These are phyloP conservation scores for Cochlearia excelsa DNA, from an alignment of 345 rosid genomes.

Conservation along the genomic window DNA sequence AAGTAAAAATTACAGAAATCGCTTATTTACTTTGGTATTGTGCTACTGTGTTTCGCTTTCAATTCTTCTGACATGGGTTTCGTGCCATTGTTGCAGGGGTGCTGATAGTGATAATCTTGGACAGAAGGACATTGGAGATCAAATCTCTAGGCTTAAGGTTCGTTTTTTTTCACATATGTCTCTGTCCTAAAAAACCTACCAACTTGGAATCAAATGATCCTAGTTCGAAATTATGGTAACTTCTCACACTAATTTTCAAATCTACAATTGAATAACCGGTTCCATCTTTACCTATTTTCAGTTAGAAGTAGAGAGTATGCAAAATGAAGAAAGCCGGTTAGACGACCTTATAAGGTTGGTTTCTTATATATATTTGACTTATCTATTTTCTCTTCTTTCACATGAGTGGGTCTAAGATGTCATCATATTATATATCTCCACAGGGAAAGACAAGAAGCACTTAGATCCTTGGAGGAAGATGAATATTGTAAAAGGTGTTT, in stretches of 20 bases:
- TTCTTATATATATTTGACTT: slow-evolving; percentile 13
- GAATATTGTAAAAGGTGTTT: slow-evolving; percentile 42
- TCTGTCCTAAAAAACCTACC: slow-evolving; percentile 12
- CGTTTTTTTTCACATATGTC: background rate
- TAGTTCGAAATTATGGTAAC: background rate
- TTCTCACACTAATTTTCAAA: background rate
- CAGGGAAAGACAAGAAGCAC: slow-evolving; percentile 56
- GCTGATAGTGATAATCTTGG: slow-evolving; percentile 47
- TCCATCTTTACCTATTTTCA: slow-evolving; percentile 29
- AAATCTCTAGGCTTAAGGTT: slow-evolving; percentile 54
- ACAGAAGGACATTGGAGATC: slow-evolving; percentile 44
- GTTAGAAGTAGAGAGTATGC: slow-evolving; percentile 55
- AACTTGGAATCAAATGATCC: slow-evolving; percentile 5
- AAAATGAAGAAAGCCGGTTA: slow-evolving; percentile 51
- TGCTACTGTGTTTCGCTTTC: background rate
- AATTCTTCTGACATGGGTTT: slow-evolving; percentile 28
- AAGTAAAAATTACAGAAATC: slow-evolving; percentile 41
- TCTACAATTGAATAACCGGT: background rate
- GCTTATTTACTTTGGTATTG: slow-evolving; percentile 1
- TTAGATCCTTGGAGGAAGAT: slow-evolving; percentile 53
- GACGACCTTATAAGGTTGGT: slow-evolving; percentile 62
- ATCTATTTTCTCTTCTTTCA: slow-evolving; percentile 2
- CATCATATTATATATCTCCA: slow-evolving; percentile 27
- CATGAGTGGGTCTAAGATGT: slow-evolving; percentile 15
- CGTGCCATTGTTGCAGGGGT: slow-evolving; percentile 45